These are phyloP conservation scores for Trametes villosa DNA, from an alignment of 768 basidiomycete species.

Conservation along the genomic window DNA sequence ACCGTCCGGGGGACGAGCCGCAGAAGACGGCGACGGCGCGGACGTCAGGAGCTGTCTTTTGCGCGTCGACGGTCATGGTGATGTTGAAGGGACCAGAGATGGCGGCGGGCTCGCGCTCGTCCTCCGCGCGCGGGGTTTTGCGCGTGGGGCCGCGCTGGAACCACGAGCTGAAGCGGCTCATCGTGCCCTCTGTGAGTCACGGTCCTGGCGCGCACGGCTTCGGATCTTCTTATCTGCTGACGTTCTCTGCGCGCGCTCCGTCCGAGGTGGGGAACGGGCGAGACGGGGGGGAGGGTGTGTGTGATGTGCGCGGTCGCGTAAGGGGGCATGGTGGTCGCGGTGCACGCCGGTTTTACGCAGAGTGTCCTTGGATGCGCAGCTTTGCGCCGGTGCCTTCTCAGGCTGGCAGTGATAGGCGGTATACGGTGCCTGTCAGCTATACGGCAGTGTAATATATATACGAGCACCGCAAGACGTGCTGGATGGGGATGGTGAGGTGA, in stretches of 20 bases:
- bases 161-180: slow-evolving; percentile 14
- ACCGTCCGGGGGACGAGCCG: slow-evolving; percentile 71
- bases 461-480: not conserved
- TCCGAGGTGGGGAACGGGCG: not conserved
- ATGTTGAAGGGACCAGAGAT: slow-evolving; percentile 20
- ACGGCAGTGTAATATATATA: not conserved
- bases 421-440: too few relatives aligned
- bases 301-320: slow-evolving; percentile 5
- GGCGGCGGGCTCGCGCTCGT: not conserved
- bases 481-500: too few relatives aligned
- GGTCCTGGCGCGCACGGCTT: too few relatives aligned
- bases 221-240: too few relatives aligned
- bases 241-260: not conserved
- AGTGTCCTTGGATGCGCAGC: not conserved
- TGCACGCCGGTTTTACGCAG: too few relatives aligned
- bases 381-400: too few relatives aligned
- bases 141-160: slow-evolving; percentile 13
- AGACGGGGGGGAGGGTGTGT: not conserved
- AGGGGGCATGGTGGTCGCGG: not conserved
- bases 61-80: slow-evolving; percentile 10
- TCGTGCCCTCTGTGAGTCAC: not conserved
- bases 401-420: too few relatives aligned
- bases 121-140: not conserved
- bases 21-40: slow-evolving; percentile 80
- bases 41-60: slow-evolving; percentile 13